A percentile compares a stretch with the other conserved stretches of the same genome.
Conservation (phyloP, 345 rosid genomes). For the Eucalyptus brandiana region DNA sequence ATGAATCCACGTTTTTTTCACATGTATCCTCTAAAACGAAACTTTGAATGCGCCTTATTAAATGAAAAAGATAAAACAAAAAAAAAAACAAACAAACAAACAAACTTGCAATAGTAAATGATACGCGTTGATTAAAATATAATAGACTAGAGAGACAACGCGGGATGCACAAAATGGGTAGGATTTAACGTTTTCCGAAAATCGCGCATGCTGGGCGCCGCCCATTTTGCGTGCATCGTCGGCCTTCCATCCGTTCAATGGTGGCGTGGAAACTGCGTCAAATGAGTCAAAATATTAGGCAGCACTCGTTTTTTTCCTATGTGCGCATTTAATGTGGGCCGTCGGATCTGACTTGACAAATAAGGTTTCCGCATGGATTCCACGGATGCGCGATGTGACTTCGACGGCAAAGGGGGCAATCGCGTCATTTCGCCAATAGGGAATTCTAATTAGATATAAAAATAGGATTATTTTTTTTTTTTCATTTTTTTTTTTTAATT, state of each 20-base stretch:
- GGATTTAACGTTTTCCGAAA: background rate
- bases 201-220: background rate
- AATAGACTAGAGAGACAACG: background rate
- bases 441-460: background rate
- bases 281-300: background rate
- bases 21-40: background rate
- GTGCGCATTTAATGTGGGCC: background rate
- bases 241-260: background rate
- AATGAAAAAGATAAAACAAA: no score
- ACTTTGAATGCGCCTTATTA: background rate
- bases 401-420: background rate
- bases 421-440: background rate
- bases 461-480: background rate
- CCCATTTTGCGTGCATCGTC: background rate
- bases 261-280: background rate
- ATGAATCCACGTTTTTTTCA: no score
- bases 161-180: background rate
- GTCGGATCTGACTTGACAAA: background rate
- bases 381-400: background rate
- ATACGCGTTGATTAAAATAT: background rate
- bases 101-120: background rate
- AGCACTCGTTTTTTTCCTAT: no score
- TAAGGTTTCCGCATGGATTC: background rate
- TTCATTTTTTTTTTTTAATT: accelerated
- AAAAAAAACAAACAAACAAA: no score